Conservation (phyloP, 306 rosid species). For the apple (Malus domestica) region ASM211411v1 NC_041791.1:29829501-29830000, state of each 20-base stretch:
- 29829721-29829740: not conserved
- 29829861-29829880: not conserved
- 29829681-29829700: not conserved
- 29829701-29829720: not conserved
- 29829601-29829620: not conserved
- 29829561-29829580: not conserved
- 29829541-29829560: conserved; percentile 5
- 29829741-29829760: not conserved
- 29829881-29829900: not conserved
- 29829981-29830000: too few species aligned
- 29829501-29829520: not conserved
- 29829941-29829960: not conserved
- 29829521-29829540: not conserved
- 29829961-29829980: not conserved
- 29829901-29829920: not conserved
- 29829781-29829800: not conserved
- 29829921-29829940: not conserved
- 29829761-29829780: not conserved
- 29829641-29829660: not conserved
- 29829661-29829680: not conserved
- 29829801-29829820: not conserved
- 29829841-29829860: not conserved
- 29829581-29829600: not conserved
- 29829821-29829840: not conserved
- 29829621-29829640: not conserved